A percentile compares a stretch with the other conserved stretches of the same genome.
Evolutionary conservation across 2,329 filamentous ascomycete genomes (phyloP).

Genomic region (Fonsecaea pugnacius): DNA sequence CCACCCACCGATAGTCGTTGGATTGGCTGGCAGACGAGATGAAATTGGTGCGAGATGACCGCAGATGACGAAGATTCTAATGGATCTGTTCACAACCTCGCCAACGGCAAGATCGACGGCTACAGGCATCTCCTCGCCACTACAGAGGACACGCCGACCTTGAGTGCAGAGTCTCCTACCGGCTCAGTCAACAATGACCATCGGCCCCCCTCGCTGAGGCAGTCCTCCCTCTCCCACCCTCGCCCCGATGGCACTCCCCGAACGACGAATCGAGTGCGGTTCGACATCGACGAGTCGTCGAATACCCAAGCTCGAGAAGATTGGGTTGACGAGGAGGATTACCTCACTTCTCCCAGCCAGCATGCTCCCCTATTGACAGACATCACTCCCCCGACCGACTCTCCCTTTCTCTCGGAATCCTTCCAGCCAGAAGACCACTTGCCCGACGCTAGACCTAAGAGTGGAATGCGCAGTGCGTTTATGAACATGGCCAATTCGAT

Average conservation of each 20-base stretch:
- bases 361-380: conserved; percentile 74
- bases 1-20: not conserved
- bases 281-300: conserved; percentile 55
- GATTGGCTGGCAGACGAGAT: conserved; percentile 23
- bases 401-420: conserved; percentile 65
- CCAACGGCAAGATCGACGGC: conserved; percentile 30
- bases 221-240: conserved; percentile 49
- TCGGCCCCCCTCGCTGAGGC: conserved; percentile 39
- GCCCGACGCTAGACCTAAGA: conserved; percentile 74
- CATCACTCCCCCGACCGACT: conserved; percentile 77
- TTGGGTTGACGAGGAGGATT: conserved; percentile 62
- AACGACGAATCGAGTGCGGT: conserved; percentile 75
- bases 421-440: conserved; percentile 63
- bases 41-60: conserved; percentile 34
- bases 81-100: conserved; percentile 21
- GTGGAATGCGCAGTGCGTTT: conserved; percentile 82
- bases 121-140: conserved; percentile 26
- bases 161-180: conserved; percentile 35
- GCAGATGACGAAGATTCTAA: conserved; percentile 34
- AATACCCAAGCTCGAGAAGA: conserved; percentile 37
- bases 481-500: conserved; percentile 99
- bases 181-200: conserved; percentile 21
- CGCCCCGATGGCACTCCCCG: conserved; percentile 56
- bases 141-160: conserved; percentile 27
- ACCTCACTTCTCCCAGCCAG: conserved; percentile 58